Percentiles rank a stretch among this genome's conserved stretches.
These are phyloP conservation scores for Globisporangium okanoganense DNA, from an alignment of 352 stramenopile genomes.

Conservation along the genomic window DNA sequence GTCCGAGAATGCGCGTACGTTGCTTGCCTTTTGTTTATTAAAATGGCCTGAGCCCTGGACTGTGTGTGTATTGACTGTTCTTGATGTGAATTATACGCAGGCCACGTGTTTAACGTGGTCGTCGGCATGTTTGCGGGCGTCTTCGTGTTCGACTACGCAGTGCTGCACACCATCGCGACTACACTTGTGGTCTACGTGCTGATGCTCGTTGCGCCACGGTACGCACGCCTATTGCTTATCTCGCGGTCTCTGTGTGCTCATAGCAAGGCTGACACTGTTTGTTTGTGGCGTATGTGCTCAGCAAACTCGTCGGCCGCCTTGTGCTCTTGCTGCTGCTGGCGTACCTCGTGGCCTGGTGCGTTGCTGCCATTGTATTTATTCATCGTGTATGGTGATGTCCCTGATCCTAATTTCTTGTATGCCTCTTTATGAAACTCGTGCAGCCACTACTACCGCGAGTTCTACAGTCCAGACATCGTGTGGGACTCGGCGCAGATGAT, in stretches of 20 bases:
- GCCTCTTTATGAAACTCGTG: not conserved
- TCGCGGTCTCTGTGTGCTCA: not conserved
- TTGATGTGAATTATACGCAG: constrained; percentile 17
- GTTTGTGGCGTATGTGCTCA: constrained; percentile 17
- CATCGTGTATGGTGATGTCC: not conserved
- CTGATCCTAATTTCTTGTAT: not conserved
- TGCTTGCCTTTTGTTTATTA: not conserved
- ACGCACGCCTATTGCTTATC: not conserved
- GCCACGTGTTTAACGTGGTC: constrained; percentile 68
- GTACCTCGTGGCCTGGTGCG: constrained; percentile 68
- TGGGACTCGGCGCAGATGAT: constrained; percentile 88
- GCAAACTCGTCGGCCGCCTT: constrained; percentile 60
- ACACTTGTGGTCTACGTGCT: constrained; percentile 60
- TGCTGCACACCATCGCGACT: constrained; percentile 71
- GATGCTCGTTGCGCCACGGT: constrained; percentile 64
- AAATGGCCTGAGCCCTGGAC: too few relatives aligned
- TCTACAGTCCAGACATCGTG: constrained; percentile 72
- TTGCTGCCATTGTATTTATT: not conserved
- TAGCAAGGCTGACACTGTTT: not conserved
- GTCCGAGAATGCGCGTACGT: constrained; percentile 58
- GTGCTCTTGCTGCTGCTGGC: constrained; percentile 53
- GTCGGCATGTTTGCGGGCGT: constrained; percentile 55
- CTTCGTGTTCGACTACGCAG: constrained; percentile 79
- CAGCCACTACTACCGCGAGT: constrained; percentile 86
- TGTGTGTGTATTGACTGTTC: not conserved